Evolutionary conservation across 2,329 filamentous ascomycete genomes (phyloP), one percentile per base, ranked within the genome.

Genomic region (Nothopassalora personata): DNA sequence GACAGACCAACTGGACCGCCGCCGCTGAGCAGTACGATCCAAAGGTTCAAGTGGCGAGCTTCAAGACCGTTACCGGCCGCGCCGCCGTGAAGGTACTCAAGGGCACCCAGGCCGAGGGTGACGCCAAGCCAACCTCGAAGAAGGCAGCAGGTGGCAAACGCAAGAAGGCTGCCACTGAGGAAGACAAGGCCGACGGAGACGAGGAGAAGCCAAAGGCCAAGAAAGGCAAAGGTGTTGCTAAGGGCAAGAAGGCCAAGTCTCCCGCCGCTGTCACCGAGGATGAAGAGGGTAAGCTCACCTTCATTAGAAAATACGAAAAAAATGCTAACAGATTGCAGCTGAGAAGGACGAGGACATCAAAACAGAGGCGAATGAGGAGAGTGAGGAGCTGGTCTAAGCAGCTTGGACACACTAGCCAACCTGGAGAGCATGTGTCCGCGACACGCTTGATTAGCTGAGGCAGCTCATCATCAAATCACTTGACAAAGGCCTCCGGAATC

Each of bases 11-110:
- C 56, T 66, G 64, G 64, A 60, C 58, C 2, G 58, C 31, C 33
- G 60, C 64, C 9, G 4, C 53, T 36, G 30, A 47, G 2, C 13
- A 34, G 15, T 64, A 58, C 58, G 60, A 66, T 47, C 58, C 62
- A n/a, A 61, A 66, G 31, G n/a, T 43, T n/a, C 52, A 66, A 53
- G n/a, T 60, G 39, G 60, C 56, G 11, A 62, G 60, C 9, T 66
- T 66, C 64, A 62, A 63, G 54, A 64, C 60, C 27, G 58, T 66
- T 18, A 61, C 62, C 3, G 23, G 39, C 11, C 43, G 50, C 5
- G 58, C 58, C 19, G 48, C 52, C 56, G 46, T 18, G 30, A 63
- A 61, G 45, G 46, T 33, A 31, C 13, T 36, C 23, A 57, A 54
- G 43, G 34, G 30, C 36, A 50, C 48, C 3, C 23, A 1, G 23